Base-by-base conservation (phyloP, 768 basidiomycete species). In the Mycena maculata region DNA sequence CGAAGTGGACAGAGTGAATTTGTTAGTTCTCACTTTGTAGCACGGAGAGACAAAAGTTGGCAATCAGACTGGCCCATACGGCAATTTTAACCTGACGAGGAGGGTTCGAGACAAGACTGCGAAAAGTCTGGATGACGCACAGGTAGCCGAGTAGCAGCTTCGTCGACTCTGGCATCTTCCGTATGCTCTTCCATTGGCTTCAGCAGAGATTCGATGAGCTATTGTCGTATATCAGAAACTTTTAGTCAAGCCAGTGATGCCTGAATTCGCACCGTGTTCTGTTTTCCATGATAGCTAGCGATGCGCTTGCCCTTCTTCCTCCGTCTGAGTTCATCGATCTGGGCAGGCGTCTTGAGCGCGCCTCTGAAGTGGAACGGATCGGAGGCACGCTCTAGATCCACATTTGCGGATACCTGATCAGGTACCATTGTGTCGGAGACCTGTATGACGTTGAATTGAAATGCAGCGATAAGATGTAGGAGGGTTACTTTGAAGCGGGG, bases 121-220 rank as follows among this genome's bases (percentile, higher is more conserved):
- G 45, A 25, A 18, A 44, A 31, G 54, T 65, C 25, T 41, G 27
- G 36, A 60, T 58, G 12, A 78, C 87, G 68, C 73, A 93, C 93
- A 22, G 91, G 84, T 50, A 93, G 72, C 22, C 92, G 90, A 39
- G 86, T 82, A 31, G 85, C 84, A 38, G 90, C 87, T 75, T 91
- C 91, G 33, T 90, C 88, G 15, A 85, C 83, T 65, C 83, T 86
- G 18, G 95, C 95, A 72, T 97, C 94, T 55, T 88, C 86, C 0
- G 94, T 94, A 73, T 96, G 93, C 36, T 91, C 90, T 38, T 95
- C 92, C 88, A 99, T 92, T 1, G 95, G 88, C 78, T 97, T 98
- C 36, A 99, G 85, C 67, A 98, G 79, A n/a, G 88, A 86, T n/a
- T 80, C 76, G 68, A 99, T 97, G 65, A 96, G 90, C 92, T 97